Percentiles rank a stretch among this genome's conserved stretches.
These are phyloP conservation scores for Rhododendron simsii DNA, from an alignment of 148 eudicot genomes.

Conservation along the genomic window DNA sequence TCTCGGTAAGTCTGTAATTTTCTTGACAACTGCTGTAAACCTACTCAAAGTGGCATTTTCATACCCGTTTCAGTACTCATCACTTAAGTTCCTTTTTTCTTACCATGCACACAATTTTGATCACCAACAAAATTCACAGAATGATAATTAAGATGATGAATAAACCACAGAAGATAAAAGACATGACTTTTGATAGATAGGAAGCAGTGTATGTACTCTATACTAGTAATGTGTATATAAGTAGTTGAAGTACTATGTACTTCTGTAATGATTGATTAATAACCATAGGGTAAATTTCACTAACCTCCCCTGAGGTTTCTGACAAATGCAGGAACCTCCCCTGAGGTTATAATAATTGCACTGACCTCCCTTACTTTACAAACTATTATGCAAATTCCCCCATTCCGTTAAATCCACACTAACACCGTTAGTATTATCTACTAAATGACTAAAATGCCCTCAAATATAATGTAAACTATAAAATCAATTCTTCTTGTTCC, in stretches of 20 bases:
- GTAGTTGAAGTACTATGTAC: background rate
- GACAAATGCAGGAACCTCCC: too few species aligned
- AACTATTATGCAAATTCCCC: too few species aligned
- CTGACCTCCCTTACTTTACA: too few species aligned
- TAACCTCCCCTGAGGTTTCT: too few species aligned
- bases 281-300: too few species aligned
- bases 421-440: too few species aligned
- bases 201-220: background rate
- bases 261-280: background rate
- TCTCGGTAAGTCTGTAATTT: slow-evolving; percentile 38
- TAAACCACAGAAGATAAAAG: background rate
- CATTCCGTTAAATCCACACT: too few species aligned
- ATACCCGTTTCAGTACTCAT: background rate
- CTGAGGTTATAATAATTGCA: too few species aligned
- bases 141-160: background rate
- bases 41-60: slow-evolving; percentile 18
- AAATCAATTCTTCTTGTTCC: too few species aligned
- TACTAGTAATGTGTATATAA: background rate
- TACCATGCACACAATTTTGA: background rate
- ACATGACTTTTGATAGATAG: background rate
- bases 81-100: background rate
- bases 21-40: slow-evolving; percentile 57
- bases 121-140: background rate
- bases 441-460: too few species aligned
- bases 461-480: too few species aligned